These are phyloP conservation scores for Penicillium nordicum DNA, from an alignment of 2,329 filamentous ascomycete genomes.

Conservation along the genomic window DNA sequence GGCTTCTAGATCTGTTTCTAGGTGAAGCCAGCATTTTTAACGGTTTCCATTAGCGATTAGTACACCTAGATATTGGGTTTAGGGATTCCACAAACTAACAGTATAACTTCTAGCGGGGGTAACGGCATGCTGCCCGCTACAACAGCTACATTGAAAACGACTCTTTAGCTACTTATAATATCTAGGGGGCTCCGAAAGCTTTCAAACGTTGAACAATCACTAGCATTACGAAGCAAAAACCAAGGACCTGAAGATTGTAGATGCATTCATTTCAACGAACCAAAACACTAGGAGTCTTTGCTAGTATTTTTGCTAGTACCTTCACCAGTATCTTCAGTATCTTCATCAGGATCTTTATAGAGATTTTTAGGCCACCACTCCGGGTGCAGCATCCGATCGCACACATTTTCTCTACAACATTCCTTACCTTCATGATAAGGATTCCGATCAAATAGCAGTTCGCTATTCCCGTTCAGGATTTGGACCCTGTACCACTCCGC, in stretches of 20 bases:
- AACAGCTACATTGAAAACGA: not conserved
- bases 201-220: no score
- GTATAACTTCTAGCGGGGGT: no score
- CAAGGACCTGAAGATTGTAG: not conserved
- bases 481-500: constrained; percentile 1
- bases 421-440: not conserved
- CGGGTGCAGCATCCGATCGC: not conserved
- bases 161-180: not conserved
- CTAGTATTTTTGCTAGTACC: not conserved
- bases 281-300: not conserved
- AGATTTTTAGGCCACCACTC: not conserved
- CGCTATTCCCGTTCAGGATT: not conserved
- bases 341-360: not conserved
- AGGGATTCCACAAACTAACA: not conserved
- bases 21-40: not conserved
- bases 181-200: not conserved
- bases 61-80: not conserved
- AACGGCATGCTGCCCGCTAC: not conserved
- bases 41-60: not conserved
- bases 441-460: not conserved
- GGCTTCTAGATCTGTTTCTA: not conserved
- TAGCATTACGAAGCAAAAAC: not conserved
- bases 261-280: not conserved
- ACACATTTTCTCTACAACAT: not conserved
- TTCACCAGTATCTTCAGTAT: not conserved